Base-by-base conservation (phyloP, 495 filamentous ascomycete genomes). In the Penicillium ucsense region DNA sequence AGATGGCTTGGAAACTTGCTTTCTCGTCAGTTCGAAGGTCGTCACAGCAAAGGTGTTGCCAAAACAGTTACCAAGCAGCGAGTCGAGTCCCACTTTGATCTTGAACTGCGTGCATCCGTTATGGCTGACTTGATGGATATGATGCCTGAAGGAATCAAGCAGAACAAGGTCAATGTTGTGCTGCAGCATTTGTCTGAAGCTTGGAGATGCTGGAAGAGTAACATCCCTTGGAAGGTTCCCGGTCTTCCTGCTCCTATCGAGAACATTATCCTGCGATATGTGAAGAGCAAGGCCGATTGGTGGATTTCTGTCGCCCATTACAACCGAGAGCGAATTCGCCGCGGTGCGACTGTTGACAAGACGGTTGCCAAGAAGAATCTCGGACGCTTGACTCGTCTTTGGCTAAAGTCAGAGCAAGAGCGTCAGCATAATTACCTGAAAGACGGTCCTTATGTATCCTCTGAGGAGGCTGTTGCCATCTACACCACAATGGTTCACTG, bases 131-230 rank as follows among this genome's bases (percentile, higher is more conserved):
- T 99, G 30, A 95, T 95, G 84, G 94, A 99, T 56, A 99, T 99
- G 94, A 99, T 99, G 94, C 94, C 94, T 2, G 94, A 96, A 62
- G 94, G 94, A 47, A 95, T 99, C 75, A 96, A 96, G 70, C 91
- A 95, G 62, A 99, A 91, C 69, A 99, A 99, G 69, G 90, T 99
- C 65, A 94, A 97, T 63, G 95, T 92, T 2, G 91, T 99, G 33
- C 73, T 99, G 40, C 92, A 99, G 58, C 92, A 99, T 78, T 71
- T 97, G 28, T 94, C 88, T 0, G 92, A 99, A 69, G 92, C 92
- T 6, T 99, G 92, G 92, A 77, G 92, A 65, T 99, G 92, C 68
- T 99, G 92, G 92, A 99, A 99, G 85, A 95, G 89, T 76, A 98
- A 98, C 59, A 97, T 98, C 56, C 92, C 92, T 4, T 98, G 92